Evolutionary conservation across 257 asterid species (phyloP).

Genomic region (Linderniella brevidens): DNA sequence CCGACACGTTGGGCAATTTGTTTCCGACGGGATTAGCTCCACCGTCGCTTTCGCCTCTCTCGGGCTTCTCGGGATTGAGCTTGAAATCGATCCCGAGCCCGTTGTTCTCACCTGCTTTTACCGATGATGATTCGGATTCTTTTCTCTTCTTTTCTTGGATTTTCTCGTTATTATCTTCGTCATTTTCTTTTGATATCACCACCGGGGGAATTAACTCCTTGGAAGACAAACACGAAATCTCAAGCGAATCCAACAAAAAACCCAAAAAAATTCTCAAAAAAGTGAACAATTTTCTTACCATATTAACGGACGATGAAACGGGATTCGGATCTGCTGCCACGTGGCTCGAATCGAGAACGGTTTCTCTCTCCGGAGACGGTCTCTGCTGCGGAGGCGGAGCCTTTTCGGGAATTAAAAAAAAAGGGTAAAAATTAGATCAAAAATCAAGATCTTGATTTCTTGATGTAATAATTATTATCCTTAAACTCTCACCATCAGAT

Average conservation of each 20-base stretch:
- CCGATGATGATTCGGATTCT: neutral
- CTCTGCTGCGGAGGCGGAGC: slow-evolving; percentile 75
- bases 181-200: neutral
- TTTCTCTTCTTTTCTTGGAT: neutral
- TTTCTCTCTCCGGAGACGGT: slow-evolving; percentile 44
- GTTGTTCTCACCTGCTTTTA: neutral
- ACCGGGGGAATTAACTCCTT: neutral
- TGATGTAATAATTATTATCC: neutral
- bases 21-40: neutral
- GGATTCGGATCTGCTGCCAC: slow-evolving; percentile 28
- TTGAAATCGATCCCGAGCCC: neutral
- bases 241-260: neutral
- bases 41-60: neutral
- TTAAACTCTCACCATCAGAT: slow-evolving; percentile 68
- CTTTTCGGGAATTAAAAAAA: slow-evolving; percentile 12
- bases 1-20: neutral
- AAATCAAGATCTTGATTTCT: slow-evolving; percentile 4
- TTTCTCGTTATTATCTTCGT: neutral
- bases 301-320: slow-evolving; percentile 14
- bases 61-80: neutral
- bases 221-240: neutral
- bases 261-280: neutral
- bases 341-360: neutral
- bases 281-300: slow-evolving; percentile 18
- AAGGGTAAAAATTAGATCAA: slow-evolving; percentile 6